Percentiles rank a stretch among this genome's conserved stretches.
Conservation (phyloP, 2,329 filamentous ascomycete species). For the Thielaviopsis ethacetica region DNA sequence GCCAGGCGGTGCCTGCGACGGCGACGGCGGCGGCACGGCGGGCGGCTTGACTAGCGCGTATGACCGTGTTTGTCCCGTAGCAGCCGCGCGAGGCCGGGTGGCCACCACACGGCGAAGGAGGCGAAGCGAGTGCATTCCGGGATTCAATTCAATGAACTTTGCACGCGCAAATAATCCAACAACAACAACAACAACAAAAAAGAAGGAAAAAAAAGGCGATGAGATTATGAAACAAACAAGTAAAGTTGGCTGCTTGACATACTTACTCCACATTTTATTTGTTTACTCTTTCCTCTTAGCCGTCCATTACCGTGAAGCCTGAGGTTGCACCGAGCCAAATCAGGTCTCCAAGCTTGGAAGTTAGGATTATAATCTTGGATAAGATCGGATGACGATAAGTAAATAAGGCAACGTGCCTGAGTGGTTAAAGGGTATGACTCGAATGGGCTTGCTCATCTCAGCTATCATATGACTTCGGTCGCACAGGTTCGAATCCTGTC, state of each 20-base stretch:
- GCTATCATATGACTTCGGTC: conserved; percentile 2
- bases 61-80: not conserved
- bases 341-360: too few species aligned
- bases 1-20: too few species aligned
- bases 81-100: too few species aligned
- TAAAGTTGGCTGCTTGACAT: not conserved
- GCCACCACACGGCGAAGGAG: not conserved
- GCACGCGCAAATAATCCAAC: too few species aligned
- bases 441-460: not conserved
- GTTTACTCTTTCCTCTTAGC: too few species aligned
- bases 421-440: conserved; percentile 4
- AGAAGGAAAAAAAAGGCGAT: not conserved
- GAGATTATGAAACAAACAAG: not conserved
- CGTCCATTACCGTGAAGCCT: too few species aligned
- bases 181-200: not conserved
- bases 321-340: too few species aligned
- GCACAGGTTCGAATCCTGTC: conserved; percentile 1
- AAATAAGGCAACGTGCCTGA: conserved; percentile 2
- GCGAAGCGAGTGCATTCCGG: too few species aligned
- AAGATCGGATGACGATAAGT: too few species aligned
- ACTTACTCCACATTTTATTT: too few species aligned
- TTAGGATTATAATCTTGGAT: too few species aligned
- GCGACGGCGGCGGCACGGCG: not conserved
- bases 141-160: too few species aligned
- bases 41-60: not conserved